Evolutionary conservation across 2,329 filamentous ascomycete species (phyloP).

Genomic region (Nothopassalora personata): DNA sequence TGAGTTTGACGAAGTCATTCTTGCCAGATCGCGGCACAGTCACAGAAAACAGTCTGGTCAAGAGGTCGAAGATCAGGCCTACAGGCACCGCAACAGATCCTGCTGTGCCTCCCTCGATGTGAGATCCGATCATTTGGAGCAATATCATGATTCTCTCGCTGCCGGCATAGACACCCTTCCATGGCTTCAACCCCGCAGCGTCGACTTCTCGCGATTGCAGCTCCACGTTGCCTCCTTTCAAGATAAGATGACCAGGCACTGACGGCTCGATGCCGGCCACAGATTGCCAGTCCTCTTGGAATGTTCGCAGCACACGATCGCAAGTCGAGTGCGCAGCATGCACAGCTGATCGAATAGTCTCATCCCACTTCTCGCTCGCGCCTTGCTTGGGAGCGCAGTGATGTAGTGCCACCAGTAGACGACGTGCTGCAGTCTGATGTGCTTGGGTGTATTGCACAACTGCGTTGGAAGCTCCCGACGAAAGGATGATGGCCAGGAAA

Average conservation of each 20-base stretch:
- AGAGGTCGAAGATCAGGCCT: constrained; percentile 61
- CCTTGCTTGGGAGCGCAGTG: constrained; percentile 77
- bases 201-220: constrained; percentile 19
- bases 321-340: constrained; percentile 54
- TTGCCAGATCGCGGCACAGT: constrained; percentile 43
- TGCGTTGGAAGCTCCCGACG: constrained; percentile 30
- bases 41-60: constrained; percentile 65
- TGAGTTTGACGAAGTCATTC: constrained; percentile 54
- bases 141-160: constrained; percentile 63
- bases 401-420: constrained; percentile 65
- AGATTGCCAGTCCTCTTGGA: constrained; percentile 78
- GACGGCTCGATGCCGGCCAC: constrained; percentile 41
- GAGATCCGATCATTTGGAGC: constrained; percentile 59
- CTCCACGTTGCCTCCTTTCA: constrained; percentile 12
- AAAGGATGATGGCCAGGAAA: constrained; percentile 22
- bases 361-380: constrained; percentile 71
- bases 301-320: constrained; percentile 70
- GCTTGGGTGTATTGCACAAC: constrained; percentile 15
- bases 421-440: constrained; percentile 50
- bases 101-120: constrained; percentile 60
- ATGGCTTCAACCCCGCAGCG: constrained; percentile 54
- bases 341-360: constrained; percentile 43
- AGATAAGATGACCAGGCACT: constrained; percentile 9
- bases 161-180: constrained; percentile 71
- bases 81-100: constrained; percentile 62